phyloP scores from a whole-genome alignment of 2,329 filamentous ascomycete genomes.

The Endocalyx cinctus region DNA sequence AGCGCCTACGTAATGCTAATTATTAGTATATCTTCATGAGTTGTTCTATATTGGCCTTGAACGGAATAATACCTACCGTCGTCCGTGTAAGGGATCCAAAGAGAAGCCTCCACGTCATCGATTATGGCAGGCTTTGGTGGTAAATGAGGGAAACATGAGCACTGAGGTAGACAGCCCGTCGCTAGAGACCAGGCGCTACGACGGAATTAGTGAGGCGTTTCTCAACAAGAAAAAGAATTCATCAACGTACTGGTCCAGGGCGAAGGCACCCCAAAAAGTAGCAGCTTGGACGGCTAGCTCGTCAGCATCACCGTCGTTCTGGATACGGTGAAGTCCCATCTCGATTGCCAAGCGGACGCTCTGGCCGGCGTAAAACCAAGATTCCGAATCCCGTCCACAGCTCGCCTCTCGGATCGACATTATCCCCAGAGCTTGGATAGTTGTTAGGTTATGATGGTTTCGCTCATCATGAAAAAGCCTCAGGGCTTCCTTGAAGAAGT shows the following conservation, averaged over 20 bases:
- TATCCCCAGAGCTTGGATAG: conserved; percentile 69
- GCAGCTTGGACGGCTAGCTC: conserved; percentile 55
- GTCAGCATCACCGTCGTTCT: conserved; percentile 46
- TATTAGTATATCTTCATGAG: too few relatives aligned
- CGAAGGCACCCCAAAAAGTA: conserved; percentile 60
- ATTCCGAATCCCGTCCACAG: conserved; percentile 66
- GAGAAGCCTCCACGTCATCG: conserved; percentile 53
- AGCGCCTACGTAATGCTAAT: conserved; percentile 35
- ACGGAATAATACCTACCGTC: conserved; percentile 40
- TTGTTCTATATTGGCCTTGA: too few relatives aligned
- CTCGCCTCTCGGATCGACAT: conserved; percentile 74
- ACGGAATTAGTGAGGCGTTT: too few relatives aligned
- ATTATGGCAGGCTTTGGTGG: conserved; percentile 58
- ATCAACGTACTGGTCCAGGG: conserved; percentile 57
- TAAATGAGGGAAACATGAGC: conserved; percentile 51
- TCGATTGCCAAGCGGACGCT: conserved; percentile 69
- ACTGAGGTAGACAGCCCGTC: conserved; percentile 57
- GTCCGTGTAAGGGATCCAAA: conserved; percentile 57
- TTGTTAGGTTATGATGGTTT: conserved; percentile 61
- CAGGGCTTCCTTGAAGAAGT: conserved; percentile 68
- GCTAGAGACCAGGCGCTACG: conserved; percentile 60
- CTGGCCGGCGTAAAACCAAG: conserved; percentile 68
- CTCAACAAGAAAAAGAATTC: too few relatives aligned
- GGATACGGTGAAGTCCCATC: conserved; percentile 60
- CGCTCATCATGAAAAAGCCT: conserved; percentile 54